These are phyloP conservation scores for Sergeia podlipaevii DNA, from an alignment of 208 protist species.

Conservation along the genomic window DNA sequence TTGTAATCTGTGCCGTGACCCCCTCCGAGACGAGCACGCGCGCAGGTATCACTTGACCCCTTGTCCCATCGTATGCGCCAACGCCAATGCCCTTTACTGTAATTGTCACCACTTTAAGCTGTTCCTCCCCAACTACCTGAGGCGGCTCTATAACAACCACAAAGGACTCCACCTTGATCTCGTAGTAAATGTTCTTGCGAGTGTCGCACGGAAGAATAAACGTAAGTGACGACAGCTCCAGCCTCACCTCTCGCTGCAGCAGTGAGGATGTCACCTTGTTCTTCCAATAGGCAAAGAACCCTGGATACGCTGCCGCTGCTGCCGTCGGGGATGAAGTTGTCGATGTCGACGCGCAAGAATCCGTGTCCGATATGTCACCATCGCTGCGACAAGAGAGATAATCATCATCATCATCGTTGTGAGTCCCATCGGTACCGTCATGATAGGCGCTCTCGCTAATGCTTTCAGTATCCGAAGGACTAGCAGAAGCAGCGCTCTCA, in stretches of 20 bases:
- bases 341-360: constrained; percentile 11
- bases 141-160: constrained; percentile 40
- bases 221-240: constrained; percentile 36
- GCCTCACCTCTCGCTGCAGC: constrained; percentile 46
- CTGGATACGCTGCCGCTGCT: constrained; percentile 1
- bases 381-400: constrained; percentile 68
- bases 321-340: constrained; percentile 14
- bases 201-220: constrained; percentile 41
- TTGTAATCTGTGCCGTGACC: constrained; percentile 32
- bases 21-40: no score
- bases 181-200: constrained; percentile 25
- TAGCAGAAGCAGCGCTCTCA: background rate
- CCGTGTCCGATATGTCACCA: constrained; percentile 25
- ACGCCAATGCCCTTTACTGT: constrained; percentile 18
- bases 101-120: constrained; percentile 32
- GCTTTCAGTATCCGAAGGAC: constrained; percentile 7
- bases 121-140: constrained; percentile 23
- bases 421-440: no score
- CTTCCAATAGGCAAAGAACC: constrained; percentile 48
- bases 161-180: constrained; percentile 34
- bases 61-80: constrained; percentile 11
- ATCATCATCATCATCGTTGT: no score
- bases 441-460: no score
- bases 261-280: constrained; percentile 38
- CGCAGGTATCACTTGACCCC: no score